phyloP scores from a whole-genome alignment of 208 protist genomes.

The Borovskyia barvae region DNA sequence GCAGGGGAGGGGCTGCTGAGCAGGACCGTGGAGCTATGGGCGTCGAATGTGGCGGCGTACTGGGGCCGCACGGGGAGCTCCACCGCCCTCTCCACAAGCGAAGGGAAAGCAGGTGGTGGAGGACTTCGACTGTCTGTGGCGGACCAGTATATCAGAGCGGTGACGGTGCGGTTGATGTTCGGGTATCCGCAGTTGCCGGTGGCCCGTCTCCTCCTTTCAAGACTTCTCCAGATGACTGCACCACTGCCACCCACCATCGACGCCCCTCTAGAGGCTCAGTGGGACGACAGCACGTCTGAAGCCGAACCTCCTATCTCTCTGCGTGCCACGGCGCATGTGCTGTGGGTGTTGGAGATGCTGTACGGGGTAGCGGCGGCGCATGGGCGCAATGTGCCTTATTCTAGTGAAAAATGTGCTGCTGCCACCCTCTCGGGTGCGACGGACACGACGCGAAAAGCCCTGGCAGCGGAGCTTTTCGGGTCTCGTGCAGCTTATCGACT shows the following conservation, averaged over 20 bases:
- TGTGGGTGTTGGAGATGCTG: conserved; percentile 4
- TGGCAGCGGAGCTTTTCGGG: too few relatives aligned
- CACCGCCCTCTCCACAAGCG: too few relatives aligned
- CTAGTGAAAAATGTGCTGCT: too few relatives aligned
- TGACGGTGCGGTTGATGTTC: conserved; percentile 11
- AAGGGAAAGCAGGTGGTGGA: too few relatives aligned
- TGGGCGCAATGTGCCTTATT: too few relatives aligned
- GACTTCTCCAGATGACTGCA: conserved; percentile 7
- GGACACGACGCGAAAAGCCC: too few relatives aligned
- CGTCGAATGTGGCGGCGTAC: conserved; percentile 14
- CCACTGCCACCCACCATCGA: background rate
- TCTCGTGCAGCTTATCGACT: too few relatives aligned
- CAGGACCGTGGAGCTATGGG: conserved; percentile 24
- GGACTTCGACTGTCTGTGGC: conserved; percentile 8
- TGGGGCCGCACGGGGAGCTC: conserved; percentile 4
- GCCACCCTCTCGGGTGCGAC: too few relatives aligned
- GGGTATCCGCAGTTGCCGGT: conserved; percentile 24
- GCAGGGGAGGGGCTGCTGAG: conserved; percentile 11
- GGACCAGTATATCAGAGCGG: conserved; percentile 19
- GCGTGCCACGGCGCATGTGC: background rate
- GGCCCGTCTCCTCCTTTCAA: conserved; percentile 23
- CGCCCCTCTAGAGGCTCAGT: background rate
- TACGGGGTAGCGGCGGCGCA: conserved; percentile 5
- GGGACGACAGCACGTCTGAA: background rate
- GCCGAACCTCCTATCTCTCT: background rate